Conservation (phyloP, 2,329 filamentous ascomycete species). For the Neocatenulostroma microsporum region DNA sequence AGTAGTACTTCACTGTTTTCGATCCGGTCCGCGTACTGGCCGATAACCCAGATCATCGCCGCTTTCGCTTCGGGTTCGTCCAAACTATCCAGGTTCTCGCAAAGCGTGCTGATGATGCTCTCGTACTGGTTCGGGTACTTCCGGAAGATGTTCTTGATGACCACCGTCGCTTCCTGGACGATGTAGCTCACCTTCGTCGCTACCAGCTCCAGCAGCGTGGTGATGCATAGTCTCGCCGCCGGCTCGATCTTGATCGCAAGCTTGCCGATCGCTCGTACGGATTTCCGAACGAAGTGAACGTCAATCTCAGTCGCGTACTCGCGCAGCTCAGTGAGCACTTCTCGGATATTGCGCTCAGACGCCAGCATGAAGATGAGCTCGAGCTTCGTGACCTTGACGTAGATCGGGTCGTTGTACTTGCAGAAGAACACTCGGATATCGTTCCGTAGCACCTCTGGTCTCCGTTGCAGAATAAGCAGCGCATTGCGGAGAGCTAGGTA, state of each 20-base stretch:
- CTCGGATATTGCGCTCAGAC: constrained; percentile 87
- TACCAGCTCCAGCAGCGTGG: constrained; percentile 83
- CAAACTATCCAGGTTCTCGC: constrained; percentile 90
- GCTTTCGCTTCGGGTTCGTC: constrained; percentile 98
- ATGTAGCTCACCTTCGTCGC: constrained; percentile 99
- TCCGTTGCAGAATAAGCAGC: constrained; percentile 81
- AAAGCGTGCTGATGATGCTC: constrained; percentile 89
- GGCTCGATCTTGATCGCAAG: constrained; percentile 98
- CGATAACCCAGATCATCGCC: constrained; percentile 99
- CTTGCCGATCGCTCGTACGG: constrained; percentile 94
- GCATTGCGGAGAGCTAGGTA: constrained; percentile 93
- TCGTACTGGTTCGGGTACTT: constrained; percentile 99
- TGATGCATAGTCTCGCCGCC: constrained; percentile 83
- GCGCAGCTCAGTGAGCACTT: constrained; percentile 85
- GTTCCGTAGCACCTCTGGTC: constrained; percentile 87
- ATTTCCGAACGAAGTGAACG: constrained; percentile 96
- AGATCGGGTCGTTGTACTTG: constrained; percentile 99
- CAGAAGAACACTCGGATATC: constrained; percentile 99
- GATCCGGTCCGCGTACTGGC: constrained; percentile 93
- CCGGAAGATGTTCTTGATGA: constrained; percentile 97
- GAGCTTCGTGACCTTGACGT: constrained; percentile 97
- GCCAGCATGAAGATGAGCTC: constrained; percentile 99
- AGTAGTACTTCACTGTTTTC: constrained; percentile 92
- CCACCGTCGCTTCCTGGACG: constrained; percentile 95
- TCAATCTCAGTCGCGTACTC: constrained; percentile 98